A percentile compares a stretch with the other conserved stretches of the same genome.
These are phyloP conservation scores for Candida dajiaensis DNA, from an alignment of 805 yeast genomes.

Conservation along the genomic window DNA sequence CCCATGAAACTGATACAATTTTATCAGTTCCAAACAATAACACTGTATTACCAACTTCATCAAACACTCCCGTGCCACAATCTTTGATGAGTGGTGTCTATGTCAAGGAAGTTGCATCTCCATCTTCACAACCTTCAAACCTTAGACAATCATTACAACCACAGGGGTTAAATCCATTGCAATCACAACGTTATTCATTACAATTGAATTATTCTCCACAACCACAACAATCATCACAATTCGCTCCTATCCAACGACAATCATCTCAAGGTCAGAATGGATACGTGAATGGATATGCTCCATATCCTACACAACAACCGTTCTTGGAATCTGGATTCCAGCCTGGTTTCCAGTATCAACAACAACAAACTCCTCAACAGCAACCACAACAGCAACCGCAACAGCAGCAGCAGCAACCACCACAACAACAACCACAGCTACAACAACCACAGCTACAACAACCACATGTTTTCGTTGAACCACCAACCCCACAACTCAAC, in stretches of 20 bases:
- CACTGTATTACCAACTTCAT: slow-evolving; percentile 16
- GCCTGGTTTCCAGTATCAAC: slow-evolving; percentile 1
- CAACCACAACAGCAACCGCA: neutral
- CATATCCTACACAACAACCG: slow-evolving; percentile 10
- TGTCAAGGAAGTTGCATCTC: slow-evolving; percentile 13
- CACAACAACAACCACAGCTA: neutral
- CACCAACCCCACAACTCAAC: slow-evolving; percentile 10
- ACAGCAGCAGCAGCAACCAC: neutral
- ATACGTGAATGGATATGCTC: slow-evolving; percentile 2
- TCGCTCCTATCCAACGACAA: slow-evolving; percentile 4
- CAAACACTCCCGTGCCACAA: slow-evolving; percentile 17
- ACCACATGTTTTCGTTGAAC: slow-evolving; percentile 11
- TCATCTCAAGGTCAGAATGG: neutral
- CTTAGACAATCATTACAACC: slow-evolving; percentile 15
- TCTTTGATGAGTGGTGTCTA: slow-evolving; percentile 18
- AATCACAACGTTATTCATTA: slow-evolving; percentile 8
- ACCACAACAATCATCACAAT: neutral
- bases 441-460: slow-evolving; percentile 1
- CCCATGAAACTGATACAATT: slow-evolving; percentile 22
- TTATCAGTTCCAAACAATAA: slow-evolving; percentile 20
- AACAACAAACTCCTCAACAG: neutral
- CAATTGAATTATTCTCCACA: slow-evolving; percentile 2
- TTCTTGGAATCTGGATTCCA: slow-evolving; percentile 4
- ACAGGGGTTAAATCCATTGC: slow-evolving; percentile 1
- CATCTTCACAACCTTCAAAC: slow-evolving; percentile 13